These are phyloP conservation scores for Rhynchospora pubera DNA, from an alignment of 176 grass and related monocot genomes.

Conservation along the genomic window DNA sequence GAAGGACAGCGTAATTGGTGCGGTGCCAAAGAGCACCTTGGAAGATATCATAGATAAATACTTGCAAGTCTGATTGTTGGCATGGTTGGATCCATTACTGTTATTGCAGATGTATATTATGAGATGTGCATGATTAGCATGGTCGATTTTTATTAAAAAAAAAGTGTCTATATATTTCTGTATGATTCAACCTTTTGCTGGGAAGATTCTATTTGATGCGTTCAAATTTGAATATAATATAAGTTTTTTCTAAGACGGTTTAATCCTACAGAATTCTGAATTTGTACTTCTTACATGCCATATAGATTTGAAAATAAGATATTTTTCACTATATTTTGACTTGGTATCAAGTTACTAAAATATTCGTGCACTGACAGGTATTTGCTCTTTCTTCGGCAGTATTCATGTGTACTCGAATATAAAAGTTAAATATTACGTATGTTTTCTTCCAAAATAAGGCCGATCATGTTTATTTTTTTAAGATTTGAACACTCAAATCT, in stretches of 20 bases:
- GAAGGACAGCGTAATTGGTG: conserved; percentile 87
- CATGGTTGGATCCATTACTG: not conserved
- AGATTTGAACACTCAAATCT: not conserved
- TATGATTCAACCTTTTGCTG: conserved; percentile 5
- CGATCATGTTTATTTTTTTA: not conserved
- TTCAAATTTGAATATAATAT: not conserved
- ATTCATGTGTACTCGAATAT: not conserved
- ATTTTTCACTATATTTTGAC: too few species aligned
- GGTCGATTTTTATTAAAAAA: not conserved
- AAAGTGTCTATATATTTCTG: not conserved
- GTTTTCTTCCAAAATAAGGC: not conserved
- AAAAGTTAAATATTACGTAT: not conserved
- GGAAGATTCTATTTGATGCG: not conserved
- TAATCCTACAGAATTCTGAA: too few species aligned
- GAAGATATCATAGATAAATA: conserved; percentile 66
- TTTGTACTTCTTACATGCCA: too few species aligned
- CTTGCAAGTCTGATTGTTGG: conserved; percentile 28
- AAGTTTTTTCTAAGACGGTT: not conserved
- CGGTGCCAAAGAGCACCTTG: conserved; percentile 69
- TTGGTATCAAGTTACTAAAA: not conserved
- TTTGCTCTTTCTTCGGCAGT: not conserved
- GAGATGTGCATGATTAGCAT: not conserved
- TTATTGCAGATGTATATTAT: conserved; percentile 26
- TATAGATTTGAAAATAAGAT: too few species aligned
- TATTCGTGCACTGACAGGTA: not conserved